These are phyloP conservation scores for Podospora pseudopauciseta DNA, from an alignment of 495 filamentous ascomycete genomes.

Conservation along the genomic window DNA sequence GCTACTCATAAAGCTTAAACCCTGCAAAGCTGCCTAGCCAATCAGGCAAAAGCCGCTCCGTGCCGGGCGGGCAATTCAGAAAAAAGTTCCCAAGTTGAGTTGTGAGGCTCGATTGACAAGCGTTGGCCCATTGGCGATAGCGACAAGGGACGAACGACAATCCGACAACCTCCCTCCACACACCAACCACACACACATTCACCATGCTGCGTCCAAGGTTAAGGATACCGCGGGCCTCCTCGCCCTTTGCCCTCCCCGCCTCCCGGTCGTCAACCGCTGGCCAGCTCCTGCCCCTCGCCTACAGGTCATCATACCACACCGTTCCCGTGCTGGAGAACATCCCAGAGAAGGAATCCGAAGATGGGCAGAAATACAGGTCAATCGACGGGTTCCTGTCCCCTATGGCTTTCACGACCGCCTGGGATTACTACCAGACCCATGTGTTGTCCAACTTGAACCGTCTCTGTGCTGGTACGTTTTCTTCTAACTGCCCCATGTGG, in stretches of 20 bases:
- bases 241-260: slow-evolving; percentile 17
- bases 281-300: slow-evolving; percentile 17
- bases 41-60: background rate
- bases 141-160: slow-evolving; percentile 1
- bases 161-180: background rate
- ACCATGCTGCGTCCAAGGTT: slow-evolving; percentile 44
- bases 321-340: slow-evolving; percentile 57
- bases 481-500: background rate
- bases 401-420: slow-evolving; percentile 67
- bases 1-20: slow-evolving; percentile 18
- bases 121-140: slow-evolving; percentile 11
- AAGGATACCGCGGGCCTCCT: slow-evolving; percentile 37
- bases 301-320: slow-evolving; percentile 42
- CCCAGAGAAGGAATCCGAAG: slow-evolving; percentile 41
- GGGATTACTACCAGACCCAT: slow-evolving; percentile 74
- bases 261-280: slow-evolving; percentile 22
- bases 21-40: slow-evolving; percentile 15
- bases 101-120: background rate
- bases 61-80: slow-evolving; percentile 1
- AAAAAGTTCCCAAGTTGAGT: slow-evolving; percentile 18
- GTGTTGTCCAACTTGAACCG: slow-evolving; percentile 72
- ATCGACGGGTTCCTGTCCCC: slow-evolving; percentile 56
- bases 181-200: slow-evolving; percentile 17
- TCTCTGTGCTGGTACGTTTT: slow-evolving; percentile 63
- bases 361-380: background rate